A percentile compares a stretch with the other conserved stretches of the same genome.
Evolutionary conservation across 495 filamentous ascomycete genomes (phyloP).

Genomic region (Ramalina peruviana): DNA sequence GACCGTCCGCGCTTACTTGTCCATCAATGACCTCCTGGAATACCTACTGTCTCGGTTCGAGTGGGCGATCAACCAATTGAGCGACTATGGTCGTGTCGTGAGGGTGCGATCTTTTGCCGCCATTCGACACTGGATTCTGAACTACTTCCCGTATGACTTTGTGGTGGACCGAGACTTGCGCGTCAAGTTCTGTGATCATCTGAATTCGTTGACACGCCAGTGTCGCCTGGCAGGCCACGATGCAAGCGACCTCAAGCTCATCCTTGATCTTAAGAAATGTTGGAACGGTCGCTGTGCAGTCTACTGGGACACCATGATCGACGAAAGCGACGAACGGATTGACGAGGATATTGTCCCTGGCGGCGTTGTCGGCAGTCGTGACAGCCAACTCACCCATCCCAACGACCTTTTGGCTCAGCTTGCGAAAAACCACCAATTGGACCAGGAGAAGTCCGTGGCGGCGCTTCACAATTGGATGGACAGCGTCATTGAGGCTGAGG

Average conservation of each 20-base stretch:
- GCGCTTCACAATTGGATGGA: conserved; percentile 30
- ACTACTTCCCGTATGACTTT: conserved; percentile 96
- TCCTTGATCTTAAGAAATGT: conserved; percentile 90
- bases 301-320: conserved; percentile 68
- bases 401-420: conserved; percentile 29
- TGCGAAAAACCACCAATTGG: conserved; percentile 28
- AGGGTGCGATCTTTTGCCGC: conserved; percentile 92
- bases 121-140: conserved; percentile 93
- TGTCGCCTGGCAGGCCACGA: conserved; percentile 38
- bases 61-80: conserved; percentile 70
- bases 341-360: conserved; percentile 67
- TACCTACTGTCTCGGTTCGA: conserved; percentile 72
- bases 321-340: conserved; percentile 35
- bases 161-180: conserved; percentile 69
- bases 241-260: conserved; percentile 73
- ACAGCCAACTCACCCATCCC: conserved; percentile 27
- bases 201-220: conserved; percentile 63
- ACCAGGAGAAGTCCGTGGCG: conserved; percentile 20
- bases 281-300: conserved; percentile 83
- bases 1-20: conserved; percentile 78
- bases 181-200: conserved; percentile 61
- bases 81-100: conserved; percentile 82
- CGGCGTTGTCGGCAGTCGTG: conserved; percentile 43
- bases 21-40: conserved; percentile 57
- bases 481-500: conserved; percentile 33